Percentiles rank a stretch among this genome's conserved stretches.
phyloP scores from a whole-genome alignment of 2,329 filamentous ascomycete genomes.

The Coniosporium tulheliwenetii region DNA sequence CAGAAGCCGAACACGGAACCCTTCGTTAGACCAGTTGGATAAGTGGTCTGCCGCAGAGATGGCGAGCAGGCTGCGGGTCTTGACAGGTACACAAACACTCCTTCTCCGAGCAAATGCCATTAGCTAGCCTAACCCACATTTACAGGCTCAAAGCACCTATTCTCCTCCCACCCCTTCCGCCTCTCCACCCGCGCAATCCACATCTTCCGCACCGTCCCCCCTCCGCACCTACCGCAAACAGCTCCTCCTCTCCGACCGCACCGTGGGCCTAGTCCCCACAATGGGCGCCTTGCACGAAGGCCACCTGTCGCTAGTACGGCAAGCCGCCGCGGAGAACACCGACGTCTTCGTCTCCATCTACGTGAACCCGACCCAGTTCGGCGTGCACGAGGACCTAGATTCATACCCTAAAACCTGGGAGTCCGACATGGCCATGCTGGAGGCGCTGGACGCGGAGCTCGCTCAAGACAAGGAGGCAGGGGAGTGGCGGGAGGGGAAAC shows the following conservation, averaged over 20 bases:
- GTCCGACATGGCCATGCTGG: slow-evolving; percentile 52
- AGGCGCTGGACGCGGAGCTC: slow-evolving; percentile 56
- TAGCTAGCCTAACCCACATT: not conserved
- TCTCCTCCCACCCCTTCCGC: not conserved
- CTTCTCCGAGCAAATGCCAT: not conserved
- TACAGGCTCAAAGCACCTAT: not conserved
- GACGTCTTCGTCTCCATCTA: slow-evolving; percentile 85
- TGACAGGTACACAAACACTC: not conserved
- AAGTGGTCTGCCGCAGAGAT: not conserved
- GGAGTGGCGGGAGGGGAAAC: not conserved
- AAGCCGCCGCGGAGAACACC: slow-evolving; percentile 70
- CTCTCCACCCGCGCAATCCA: slow-evolving; percentile 32
- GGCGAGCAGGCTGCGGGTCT: not conserved
- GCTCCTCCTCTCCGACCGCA: slow-evolving; percentile 49
- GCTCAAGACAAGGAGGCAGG: slow-evolving; percentile 18
- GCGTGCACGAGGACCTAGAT: slow-evolving; percentile 69
- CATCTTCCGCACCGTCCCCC: slow-evolving; percentile 61
- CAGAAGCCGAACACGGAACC: not conserved
- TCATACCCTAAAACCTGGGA: slow-evolving; percentile 89
- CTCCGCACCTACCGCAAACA: slow-evolving; percentile 55
- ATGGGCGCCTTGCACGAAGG: slow-evolving; percentile 96
- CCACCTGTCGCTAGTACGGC: slow-evolving; percentile 71
- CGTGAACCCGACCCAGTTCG: slow-evolving; percentile 95
- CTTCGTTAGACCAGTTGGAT: not conserved
- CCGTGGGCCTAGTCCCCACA: slow-evolving; percentile 80